Percentiles rank a stretch among this genome's conserved stretches.
phyloP scores from a whole-genome alignment of 2,329 filamentous ascomycete genomes.

The Geoglossum cookeanum region DNA sequence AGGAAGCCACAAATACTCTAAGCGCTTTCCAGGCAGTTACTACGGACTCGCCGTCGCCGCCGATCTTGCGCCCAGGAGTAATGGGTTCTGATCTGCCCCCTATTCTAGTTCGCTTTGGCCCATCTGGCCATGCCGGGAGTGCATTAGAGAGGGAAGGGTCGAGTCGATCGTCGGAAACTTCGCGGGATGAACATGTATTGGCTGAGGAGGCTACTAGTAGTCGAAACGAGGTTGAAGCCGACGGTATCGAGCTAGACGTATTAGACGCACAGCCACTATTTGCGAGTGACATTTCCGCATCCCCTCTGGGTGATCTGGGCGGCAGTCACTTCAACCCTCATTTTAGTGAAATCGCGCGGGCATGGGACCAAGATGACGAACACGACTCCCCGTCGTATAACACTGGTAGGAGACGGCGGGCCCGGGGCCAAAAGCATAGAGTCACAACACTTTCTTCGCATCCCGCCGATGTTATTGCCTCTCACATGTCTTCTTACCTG shows the following conservation, averaged over 20 bases:
- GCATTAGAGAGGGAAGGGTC: neutral
- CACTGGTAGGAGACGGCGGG: neutral
- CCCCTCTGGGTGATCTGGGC: neutral
- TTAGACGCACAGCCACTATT: neutral
- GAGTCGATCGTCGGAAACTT: neutral
- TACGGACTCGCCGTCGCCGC: neutral
- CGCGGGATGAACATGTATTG: neutral
- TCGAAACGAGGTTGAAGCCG: neutral
- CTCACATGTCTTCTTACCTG: conserved; percentile 1
- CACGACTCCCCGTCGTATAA: neutral
- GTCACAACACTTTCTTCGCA: neutral
- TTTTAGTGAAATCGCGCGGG: neutral
- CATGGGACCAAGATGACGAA: neutral
- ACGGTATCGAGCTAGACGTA: neutral
- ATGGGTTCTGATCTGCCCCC: neutral
- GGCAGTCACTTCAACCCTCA: neutral
- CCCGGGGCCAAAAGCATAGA: neutral
- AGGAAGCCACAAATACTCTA: too few relatives aligned
- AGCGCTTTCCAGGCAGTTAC: neutral
- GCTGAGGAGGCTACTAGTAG: neutral
- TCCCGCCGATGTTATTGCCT: neutral
- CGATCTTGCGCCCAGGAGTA: neutral
- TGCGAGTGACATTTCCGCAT: neutral
- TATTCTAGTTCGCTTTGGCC: neutral
- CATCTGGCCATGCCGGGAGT: neutral